Evolutionary conservation across 2,329 filamentous ascomycete genomes (phyloP), one percentile per base, ranked within the genome.

Genomic region (Scleromitrula shiraiana): DNA sequence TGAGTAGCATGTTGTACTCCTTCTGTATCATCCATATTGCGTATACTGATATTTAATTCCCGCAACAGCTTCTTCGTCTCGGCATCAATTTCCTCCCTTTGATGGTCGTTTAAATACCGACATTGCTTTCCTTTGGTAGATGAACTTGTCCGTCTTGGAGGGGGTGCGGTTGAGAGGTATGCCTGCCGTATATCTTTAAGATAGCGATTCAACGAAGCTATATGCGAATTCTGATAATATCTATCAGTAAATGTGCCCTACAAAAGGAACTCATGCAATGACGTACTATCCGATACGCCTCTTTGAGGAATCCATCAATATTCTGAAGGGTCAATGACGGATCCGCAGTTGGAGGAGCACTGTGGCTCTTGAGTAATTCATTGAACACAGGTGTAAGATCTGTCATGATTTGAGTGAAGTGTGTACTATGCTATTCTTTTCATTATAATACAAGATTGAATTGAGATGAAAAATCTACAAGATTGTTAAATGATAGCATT

Each of bases 201-300:
- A 61, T 96, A 88, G 56, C 72, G 72, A 59, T 88, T 82, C 29
- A 98, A 80, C 42, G 84, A 87, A 52, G 78, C 70, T 52, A 97
- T 94, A 64, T 94, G 88, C 7, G 82, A 77, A 64, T 95, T 93
- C 89, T 95, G 61, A 15, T 36, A 7, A 50, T 37, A 17, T 15
- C 23, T 12, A 22, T 52, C 43, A 54, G 59, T 50, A 61, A 8
- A 22, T 60, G 55, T 54, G 48, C 48, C 48, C 33, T 12, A 22
- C 48, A 39, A 27, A 26, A 30, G 22, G 30, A n/a, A 42, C 44
- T 45, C 39, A 37, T 27, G 49, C 43, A 55, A 52, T 55, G 58
- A 53, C 76, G 61, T 71, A 94, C 90, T 66, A 97, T 96, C 64
- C 85, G 80, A 68, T 95, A 93, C 45, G 93, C 93, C 68, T 97